phyloP scores from a whole-genome alignment of 106 monocot genomes.

The Alisma plantagoaquatica region DNA sequence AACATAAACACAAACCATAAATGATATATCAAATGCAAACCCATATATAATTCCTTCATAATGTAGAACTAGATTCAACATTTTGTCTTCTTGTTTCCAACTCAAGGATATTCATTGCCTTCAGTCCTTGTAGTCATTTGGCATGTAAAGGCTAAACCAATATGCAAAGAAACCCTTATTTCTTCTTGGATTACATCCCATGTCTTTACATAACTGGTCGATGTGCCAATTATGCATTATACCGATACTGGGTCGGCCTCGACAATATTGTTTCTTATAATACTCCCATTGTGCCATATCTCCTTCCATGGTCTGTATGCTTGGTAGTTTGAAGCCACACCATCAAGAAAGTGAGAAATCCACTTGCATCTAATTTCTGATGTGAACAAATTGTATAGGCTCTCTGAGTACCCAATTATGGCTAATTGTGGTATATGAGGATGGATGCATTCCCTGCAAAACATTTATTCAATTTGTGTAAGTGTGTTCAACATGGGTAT shows the following conservation, averaged over 20 bases:
- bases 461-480: no score
- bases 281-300: slow-evolving; percentile 4
- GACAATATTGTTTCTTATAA: not conserved
- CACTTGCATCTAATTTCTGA: slow-evolving; percentile 20
- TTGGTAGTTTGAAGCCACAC: slow-evolving; percentile 1
- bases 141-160: slow-evolving; percentile 4
- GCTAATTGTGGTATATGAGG: slow-evolving; percentile 12
- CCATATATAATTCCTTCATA: no score
- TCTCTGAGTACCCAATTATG: slow-evolving; percentile 13
- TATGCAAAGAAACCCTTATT: slow-evolving; percentile 16
- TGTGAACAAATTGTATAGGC: slow-evolving; percentile 6
- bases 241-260: not conserved
- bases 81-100: no score
- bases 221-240: slow-evolving; percentile 6
- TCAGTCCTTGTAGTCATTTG: slow-evolving; percentile 13
- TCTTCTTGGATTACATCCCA: slow-evolving; percentile 16
- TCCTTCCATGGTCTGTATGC: slow-evolving; percentile 1
- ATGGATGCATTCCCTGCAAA: slow-evolving; percentile 9
- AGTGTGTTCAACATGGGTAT: no score
- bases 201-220: slow-evolving; percentile 13
- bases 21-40: no score
- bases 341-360: slow-evolving; percentile 9
- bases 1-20: no score
- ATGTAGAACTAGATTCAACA: no score
- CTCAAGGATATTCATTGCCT: no score